Percentiles rank a stretch among this genome's conserved stretches.
These are phyloP conservation scores for Knoxia roxburghii DNA, from an alignment of 257 asterid species.

Conservation along the genomic window DNA sequence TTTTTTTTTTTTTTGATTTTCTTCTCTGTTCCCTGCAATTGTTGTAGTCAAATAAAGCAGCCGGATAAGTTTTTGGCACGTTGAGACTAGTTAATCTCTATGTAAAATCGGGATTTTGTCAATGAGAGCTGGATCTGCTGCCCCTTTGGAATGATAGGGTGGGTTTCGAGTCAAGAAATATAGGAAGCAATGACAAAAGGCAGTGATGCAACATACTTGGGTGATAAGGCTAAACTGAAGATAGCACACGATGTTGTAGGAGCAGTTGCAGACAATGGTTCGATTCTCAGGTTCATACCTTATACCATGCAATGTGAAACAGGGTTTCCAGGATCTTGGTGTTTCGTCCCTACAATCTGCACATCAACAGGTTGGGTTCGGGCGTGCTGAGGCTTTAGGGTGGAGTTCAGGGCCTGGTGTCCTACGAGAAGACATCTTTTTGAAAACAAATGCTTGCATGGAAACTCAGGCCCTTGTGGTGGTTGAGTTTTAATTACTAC, in stretches of 20 bases:
- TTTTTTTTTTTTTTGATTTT: background rate
- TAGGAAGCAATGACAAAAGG: slow-evolving; percentile 93
- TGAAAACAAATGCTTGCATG: slow-evolving; percentile 12
- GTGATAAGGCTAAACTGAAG: slow-evolving; percentile 77
- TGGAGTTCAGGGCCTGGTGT: slow-evolving; percentile 59
- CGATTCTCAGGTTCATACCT: slow-evolving; percentile 70
- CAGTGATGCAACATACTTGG: slow-evolving; percentile 87
- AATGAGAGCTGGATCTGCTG: background rate
- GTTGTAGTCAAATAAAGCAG: background rate
- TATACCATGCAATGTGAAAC: slow-evolving; percentile 88
- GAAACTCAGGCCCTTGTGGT: too few relatives aligned
- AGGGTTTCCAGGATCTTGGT: slow-evolving; percentile 96
- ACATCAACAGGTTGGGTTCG: slow-evolving; percentile 64
- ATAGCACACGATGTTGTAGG: slow-evolving; percentile 97
- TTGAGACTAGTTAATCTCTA: too few relatives aligned
- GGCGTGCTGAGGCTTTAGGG: slow-evolving; percentile 76
- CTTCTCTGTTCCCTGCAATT: background rate
- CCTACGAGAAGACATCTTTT: slow-evolving; percentile 57
- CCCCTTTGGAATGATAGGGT: slow-evolving; percentile 26
- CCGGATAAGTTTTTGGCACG: background rate
- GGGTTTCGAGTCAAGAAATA: slow-evolving; percentile 61
- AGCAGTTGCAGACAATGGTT: slow-evolving; percentile 82
- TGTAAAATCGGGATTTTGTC: too few relatives aligned
- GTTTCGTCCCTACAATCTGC: slow-evolving; percentile 86
- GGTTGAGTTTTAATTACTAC: too few relatives aligned